Base-by-base conservation (phyloP, 495 filamentous ascomycete species). In the Cairneyella variabilis region DNA sequence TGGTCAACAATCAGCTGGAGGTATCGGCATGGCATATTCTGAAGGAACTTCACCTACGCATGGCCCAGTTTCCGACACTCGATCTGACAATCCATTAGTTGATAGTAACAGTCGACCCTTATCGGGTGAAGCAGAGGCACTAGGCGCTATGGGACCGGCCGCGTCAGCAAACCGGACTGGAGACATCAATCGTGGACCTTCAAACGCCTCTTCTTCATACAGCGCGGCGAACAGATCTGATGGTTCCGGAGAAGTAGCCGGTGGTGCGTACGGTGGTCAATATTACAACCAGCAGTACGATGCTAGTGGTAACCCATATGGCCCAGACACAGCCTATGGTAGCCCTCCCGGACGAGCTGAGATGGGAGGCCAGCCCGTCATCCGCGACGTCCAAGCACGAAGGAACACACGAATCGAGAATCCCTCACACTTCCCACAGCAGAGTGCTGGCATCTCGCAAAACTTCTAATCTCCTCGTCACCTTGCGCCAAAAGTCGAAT, bases 191-290 rank as follows among this genome's bases (percentile, higher is more conserved):
- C 87, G 93, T 32, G 93, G 93, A 2, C 86, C 92, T 12, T 96
- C 91, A 1, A 98, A 98, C 69, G 93, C 93, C 17, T 98, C 93
- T 2, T 97, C 93, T 0, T 90, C 89, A 9, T 98, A 98, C 67
- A 97, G 92, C 28, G 83, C 83, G 11, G 87, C 79, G 10, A 84
- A 84, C 38, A 79, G 81, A 40, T 97, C 95, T 2, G 91, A 97
- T 59, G 83, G 82, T 6, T 96, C 91, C 8, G 89, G 85, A 5
- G 85, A 95, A 34, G 83, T 77, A 32, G 78, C 65, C 43, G 70
- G 69, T 3, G 70, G 66, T 5, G 78, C 75, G 56, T 67, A 70
- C 6, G 73, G 71, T 40, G 66, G 60, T 22, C 58, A 70, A 30
- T 72, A 73, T 49, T 82, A 78, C 57, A 70, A 58, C 23, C 64